Conservation (phyloP, 208 protist genomes). For the Paratrypanosoma confusum region DNA sequence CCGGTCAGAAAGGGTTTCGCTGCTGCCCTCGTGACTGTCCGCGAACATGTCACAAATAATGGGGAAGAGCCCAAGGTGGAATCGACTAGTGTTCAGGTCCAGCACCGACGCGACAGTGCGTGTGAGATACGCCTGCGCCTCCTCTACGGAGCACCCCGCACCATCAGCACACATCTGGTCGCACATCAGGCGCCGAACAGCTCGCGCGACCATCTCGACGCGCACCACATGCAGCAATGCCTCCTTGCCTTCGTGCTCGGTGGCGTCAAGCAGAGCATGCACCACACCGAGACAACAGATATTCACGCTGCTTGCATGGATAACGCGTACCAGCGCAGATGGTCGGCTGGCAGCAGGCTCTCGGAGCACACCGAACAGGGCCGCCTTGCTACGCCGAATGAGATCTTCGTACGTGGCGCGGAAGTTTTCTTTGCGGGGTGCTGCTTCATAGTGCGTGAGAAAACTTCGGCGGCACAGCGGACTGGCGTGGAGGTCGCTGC, state of each 20-base stretch:
- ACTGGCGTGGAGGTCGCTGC: neutral
- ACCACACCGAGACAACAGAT: constrained; percentile 29
- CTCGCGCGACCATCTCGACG: constrained; percentile 34
- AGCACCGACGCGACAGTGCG: constrained; percentile 31
- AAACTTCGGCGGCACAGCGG: constrained; percentile 15
- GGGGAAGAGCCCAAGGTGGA: constrained; percentile 22
- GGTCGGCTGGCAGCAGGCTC: constrained; percentile 15
- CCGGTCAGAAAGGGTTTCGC: neutral
- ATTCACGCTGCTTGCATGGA: constrained; percentile 31
- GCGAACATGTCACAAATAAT: constrained; percentile 24
- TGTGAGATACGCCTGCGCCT: constrained; percentile 22
- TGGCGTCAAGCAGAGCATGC: constrained; percentile 14
- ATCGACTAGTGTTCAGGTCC: constrained; percentile 9
- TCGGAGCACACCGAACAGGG: constrained; percentile 16
- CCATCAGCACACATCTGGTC: constrained; percentile 14
- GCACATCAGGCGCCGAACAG: constrained; percentile 25
- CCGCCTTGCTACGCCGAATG: constrained; percentile 1
- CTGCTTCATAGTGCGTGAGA: constrained; percentile 17
- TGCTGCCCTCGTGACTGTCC: constrained; percentile 11
- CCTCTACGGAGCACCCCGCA: constrained; percentile 5
- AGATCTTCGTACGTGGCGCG: constrained; percentile 14
- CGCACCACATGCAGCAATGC: constrained; percentile 18
- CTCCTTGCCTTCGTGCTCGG: constrained; percentile 9
- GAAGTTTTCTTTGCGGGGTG: constrained; percentile 3
- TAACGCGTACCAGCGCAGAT: constrained; percentile 17